Evolutionary conservation across 306 rosid genomes (phyloP), one percentile per base, ranked within the genome.

Genomic region (barrel medic (Medicago truncatula)): DNA sequence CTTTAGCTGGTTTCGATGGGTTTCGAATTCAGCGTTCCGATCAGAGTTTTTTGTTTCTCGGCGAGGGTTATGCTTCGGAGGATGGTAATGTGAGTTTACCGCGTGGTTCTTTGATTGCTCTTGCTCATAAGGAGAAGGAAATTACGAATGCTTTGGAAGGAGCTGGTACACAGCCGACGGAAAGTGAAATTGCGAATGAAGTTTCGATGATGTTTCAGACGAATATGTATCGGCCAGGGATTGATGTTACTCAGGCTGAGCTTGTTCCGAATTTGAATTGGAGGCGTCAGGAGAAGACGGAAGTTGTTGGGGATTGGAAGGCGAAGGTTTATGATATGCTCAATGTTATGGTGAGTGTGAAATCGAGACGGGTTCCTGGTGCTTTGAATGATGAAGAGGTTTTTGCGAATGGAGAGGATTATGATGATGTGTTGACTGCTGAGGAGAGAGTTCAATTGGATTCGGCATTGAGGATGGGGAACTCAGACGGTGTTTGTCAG

Each of bases 161-260:
- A 47, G 99, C 99, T 50, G 98, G 99, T 40, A 86, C 90, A n/a
- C 93, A 86, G 43, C 99, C 99, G 6, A 90, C 97, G 0, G 99
- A 96, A 64, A 89, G 89, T 14, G 99, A 96, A 79, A 97, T 92
- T 70, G 87, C 93, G 75, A 90, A 87, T 81, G 98, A 96, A 83
- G 98, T 96, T 85, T 71, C 93, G 63, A 78, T 89, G 83, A 96
- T 96, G 99, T 92, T 92, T 28, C 92, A 91, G 83, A 92, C 99
- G 15, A 96, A 96, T 83, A 92, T 96, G 99, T 96, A 92, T 74
- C 86, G 99, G 70, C 98, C 99, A 0, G 99, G 99, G 13, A 90
- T 96, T 83, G 98, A 90, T 83, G 99, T 96, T 71, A 96, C 98
- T 62, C 98, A 96, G 76, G 99, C 99, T 11, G 99, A 96, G 88